These are phyloP conservation scores for Fusarium tanahbumbuense DNA, from an alignment of 2,329 filamentous ascomycete genomes.

Conservation along the genomic window DNA sequence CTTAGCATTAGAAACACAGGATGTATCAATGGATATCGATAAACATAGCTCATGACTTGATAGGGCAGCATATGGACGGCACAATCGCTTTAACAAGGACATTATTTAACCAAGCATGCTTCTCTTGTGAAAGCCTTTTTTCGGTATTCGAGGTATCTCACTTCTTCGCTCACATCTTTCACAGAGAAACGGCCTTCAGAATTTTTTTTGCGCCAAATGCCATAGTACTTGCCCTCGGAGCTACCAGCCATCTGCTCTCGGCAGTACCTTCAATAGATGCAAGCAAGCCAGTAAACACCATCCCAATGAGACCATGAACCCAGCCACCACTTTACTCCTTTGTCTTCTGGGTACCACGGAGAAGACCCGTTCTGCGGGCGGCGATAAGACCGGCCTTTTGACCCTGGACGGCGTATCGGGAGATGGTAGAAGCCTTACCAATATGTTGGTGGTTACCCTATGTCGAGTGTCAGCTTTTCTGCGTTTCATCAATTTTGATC, in stretches of 20 bases:
- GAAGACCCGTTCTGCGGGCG: constrained; percentile 98
- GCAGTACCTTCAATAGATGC: constrained; percentile 68
- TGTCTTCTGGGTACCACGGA: constrained; percentile 99
- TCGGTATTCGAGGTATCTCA: constrained; percentile 46
- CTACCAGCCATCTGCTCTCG: constrained; percentile 61
- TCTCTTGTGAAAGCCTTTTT: constrained; percentile 38
- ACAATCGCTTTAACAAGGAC: constrained; percentile 24
- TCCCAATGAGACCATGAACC: constrained; percentile 69
- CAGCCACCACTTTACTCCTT: constrained; percentile 80
- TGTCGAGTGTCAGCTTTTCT: constrained; percentile 57
- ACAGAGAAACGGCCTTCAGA: constrained; percentile 47
- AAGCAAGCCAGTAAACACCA: constrained; percentile 73
- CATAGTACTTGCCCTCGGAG: constrained; percentile 62
- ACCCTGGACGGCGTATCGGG: constrained; percentile 95
- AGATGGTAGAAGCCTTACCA: constrained; percentile 99
- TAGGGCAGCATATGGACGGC: background rate
- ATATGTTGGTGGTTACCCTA: constrained; percentile 99
- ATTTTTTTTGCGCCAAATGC: constrained; percentile 60
- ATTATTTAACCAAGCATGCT: constrained; percentile 42
- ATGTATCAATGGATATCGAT: background rate
- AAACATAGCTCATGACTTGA: background rate
- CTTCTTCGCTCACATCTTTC: constrained; percentile 43
- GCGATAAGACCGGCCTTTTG: constrained; percentile 99
- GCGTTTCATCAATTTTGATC: background rate
- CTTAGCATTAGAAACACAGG: background rate